phyloP scores from a whole-genome alignment of 257 asterid species.

The Lantana camara region DNA sequence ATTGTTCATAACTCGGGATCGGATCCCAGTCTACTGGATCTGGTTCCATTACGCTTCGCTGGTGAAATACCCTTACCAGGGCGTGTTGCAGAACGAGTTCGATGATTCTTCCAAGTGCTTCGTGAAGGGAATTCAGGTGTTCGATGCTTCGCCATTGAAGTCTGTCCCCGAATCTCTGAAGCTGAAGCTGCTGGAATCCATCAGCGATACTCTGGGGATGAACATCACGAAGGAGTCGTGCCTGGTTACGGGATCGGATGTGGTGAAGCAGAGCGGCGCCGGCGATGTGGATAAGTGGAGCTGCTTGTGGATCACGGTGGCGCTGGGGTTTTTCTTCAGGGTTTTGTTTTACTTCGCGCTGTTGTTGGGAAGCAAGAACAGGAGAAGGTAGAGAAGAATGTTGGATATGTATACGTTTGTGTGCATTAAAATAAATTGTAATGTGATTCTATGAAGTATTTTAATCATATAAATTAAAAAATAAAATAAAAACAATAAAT shows the following conservation, averaged over 20 bases:
- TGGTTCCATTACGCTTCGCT: conserved; percentile 66
- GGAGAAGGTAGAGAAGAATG: conserved; percentile 47
- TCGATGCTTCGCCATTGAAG: conserved; percentile 49
- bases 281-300: conserved; percentile 55
- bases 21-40: conserved; percentile 54
- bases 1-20: conserved; percentile 47
- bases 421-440: too few relatives aligned
- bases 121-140: conserved; percentile 52
- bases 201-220: conserved; percentile 52
- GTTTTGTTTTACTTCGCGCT: conserved; percentile 52
- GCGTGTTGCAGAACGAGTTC: conserved; percentile 64
- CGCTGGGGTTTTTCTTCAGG: conserved; percentile 62
- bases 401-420: too few relatives aligned
- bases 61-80: conserved; percentile 63
- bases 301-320: conserved; percentile 66
- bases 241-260: conserved; percentile 46
- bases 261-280: conserved; percentile 53
- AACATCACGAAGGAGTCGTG: conserved; percentile 55
- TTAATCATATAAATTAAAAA: too few relatives aligned
- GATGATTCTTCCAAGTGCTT: conserved; percentile 49
- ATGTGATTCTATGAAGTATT: too few relatives aligned
- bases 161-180: conserved; percentile 39
- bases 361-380: conserved; percentile 59
- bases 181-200: conserved; percentile 38
- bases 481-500: too few relatives aligned